phyloP scores from a whole-genome alignment of 2,329 filamentous ascomycete genomes.

The Fusarium tjaetaba region DNA sequence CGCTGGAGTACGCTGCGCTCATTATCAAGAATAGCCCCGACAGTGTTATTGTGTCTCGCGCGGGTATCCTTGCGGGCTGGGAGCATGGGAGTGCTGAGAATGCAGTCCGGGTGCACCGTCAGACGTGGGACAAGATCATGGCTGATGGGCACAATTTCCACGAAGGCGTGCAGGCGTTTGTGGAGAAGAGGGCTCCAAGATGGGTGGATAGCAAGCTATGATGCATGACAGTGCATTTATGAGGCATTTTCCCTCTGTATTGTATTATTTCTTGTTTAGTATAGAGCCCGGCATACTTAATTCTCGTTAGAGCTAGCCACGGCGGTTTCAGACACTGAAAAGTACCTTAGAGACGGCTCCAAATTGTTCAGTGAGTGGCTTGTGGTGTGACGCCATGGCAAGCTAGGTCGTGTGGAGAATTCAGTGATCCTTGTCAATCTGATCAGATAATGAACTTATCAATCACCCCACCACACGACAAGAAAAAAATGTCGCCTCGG shows the following conservation, averaged over 20 bases:
- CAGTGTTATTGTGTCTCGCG: slow-evolving; percentile 73
- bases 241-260: slow-evolving; percentile 18
- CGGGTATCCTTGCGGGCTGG: slow-evolving; percentile 76
- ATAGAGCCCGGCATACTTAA: not conserved
- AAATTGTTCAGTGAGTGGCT: not conserved
- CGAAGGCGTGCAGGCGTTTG: slow-evolving; percentile 77
- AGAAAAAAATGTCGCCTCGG: slow-evolving; percentile 6
- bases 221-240: slow-evolving; percentile 2
- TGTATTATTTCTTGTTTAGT: not conserved
- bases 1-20: slow-evolving; percentile 65
- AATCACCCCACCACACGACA: slow-evolving; percentile 30
- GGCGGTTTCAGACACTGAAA: not conserved
- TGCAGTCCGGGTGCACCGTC: slow-evolving; percentile 61
- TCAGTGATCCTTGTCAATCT: slow-evolving; percentile 22
- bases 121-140: slow-evolving; percentile 64
- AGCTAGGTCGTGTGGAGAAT: slow-evolving; percentile 13
- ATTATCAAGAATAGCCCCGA: slow-evolving; percentile 77
- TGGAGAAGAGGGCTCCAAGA: slow-evolving; percentile 73
- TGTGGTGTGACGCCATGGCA: slow-evolving; percentile 26
- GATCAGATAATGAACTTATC: slow-evolving; percentile 39
- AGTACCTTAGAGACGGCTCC: not conserved
- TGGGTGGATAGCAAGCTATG: slow-evolving; percentile 70
- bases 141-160: slow-evolving; percentile 73
- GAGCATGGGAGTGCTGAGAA: slow-evolving; percentile 71
- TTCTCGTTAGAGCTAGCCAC: not conserved